phyloP scores from a whole-genome alignment of 1,139 yeast genomes.

The Kurtzmaniella natalensis region DNA sequence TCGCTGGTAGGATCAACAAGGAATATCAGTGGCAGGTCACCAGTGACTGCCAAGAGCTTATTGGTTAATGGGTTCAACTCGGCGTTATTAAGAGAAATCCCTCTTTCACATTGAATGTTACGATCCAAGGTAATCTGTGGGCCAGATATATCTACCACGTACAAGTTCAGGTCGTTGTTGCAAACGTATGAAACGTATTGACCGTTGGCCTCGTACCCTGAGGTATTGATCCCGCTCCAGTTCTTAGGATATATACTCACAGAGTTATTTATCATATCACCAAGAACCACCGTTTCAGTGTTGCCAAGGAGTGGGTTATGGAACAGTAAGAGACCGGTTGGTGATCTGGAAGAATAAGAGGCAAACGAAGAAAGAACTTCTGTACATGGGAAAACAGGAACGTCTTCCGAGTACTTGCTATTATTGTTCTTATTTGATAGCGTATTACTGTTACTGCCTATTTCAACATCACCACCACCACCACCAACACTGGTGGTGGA shows the following conservation, averaged over 20 bases:
- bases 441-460: no score
- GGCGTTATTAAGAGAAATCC: slow-evolving; percentile 40
- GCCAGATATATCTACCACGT: slow-evolving; percentile 53
- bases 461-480: no score
- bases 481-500: no score
- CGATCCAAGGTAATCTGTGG: slow-evolving; percentile 32
- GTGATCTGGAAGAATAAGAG: slow-evolving; percentile 20
- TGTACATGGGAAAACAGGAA: no score
- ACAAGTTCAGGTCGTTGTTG: slow-evolving; percentile 74
- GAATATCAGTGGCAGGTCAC: slow-evolving; percentile 37
- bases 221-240: slow-evolving; percentile 11
- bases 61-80: slow-evolving; percentile 26
- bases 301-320: slow-evolving; percentile 46
- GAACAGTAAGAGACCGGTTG: slow-evolving; percentile 61
- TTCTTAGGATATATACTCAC: slow-evolving; percentile 53
- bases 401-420: no score
- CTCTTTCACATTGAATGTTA: slow-evolving; percentile 33
- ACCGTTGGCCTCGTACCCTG: background rate
- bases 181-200: slow-evolving; percentile 62
- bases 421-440: no score
- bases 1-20: slow-evolving; percentile 30
- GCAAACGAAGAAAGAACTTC: slow-evolving; percentile 8
- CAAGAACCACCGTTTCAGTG: slow-evolving; percentile 53
- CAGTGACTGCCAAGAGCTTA: slow-evolving; percentile 35
- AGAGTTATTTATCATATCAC: slow-evolving; percentile 80